phyloP scores from a whole-genome alignment of 129 eudicot species.

The Helichrysum umbraculigerum region DNA sequence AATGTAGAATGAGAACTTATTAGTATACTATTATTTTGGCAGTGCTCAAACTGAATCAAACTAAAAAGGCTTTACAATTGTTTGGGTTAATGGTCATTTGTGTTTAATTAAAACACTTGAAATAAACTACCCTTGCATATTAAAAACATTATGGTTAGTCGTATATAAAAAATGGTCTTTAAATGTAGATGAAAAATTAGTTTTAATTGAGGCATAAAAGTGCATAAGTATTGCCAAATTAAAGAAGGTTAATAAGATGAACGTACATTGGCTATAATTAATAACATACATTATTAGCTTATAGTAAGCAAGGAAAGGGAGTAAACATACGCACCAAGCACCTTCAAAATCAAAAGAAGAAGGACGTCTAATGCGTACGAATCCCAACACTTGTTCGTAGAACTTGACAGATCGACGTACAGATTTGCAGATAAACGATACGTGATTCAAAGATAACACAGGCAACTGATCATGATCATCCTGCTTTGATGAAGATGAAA shows the following conservation, averaged over 20 bases:
- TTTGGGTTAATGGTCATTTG: too few relatives aligned
- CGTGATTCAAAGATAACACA: constrained; percentile 58
- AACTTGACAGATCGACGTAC: constrained; percentile 54
- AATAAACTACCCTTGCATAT: too few relatives aligned
- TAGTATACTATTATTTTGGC: too few relatives aligned
- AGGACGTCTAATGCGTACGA: constrained; percentile 61
- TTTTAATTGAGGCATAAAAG: too few relatives aligned
- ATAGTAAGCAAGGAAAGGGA: background rate
- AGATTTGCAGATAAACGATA: constrained; percentile 67
- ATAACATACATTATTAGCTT: background rate
- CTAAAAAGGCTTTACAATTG: too few relatives aligned
- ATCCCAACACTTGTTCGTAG: constrained; percentile 63
- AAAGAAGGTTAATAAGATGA: too few relatives aligned
- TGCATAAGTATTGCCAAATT: background rate
- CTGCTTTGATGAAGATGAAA: background rate
- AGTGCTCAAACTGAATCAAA: too few relatives aligned
- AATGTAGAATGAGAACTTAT: too few relatives aligned
- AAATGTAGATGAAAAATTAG: too few relatives aligned
- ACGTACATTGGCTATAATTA: background rate
- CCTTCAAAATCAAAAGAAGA: constrained; percentile 83
- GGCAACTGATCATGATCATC: constrained; percentile 35
- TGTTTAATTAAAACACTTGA: too few relatives aligned
- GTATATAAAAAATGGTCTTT: too few relatives aligned
- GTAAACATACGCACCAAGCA: constrained; percentile 54
- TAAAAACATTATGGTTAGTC: too few relatives aligned